phyloP scores from a whole-genome alignment of 345 rosid species.

The Turritis glabra region DNA sequence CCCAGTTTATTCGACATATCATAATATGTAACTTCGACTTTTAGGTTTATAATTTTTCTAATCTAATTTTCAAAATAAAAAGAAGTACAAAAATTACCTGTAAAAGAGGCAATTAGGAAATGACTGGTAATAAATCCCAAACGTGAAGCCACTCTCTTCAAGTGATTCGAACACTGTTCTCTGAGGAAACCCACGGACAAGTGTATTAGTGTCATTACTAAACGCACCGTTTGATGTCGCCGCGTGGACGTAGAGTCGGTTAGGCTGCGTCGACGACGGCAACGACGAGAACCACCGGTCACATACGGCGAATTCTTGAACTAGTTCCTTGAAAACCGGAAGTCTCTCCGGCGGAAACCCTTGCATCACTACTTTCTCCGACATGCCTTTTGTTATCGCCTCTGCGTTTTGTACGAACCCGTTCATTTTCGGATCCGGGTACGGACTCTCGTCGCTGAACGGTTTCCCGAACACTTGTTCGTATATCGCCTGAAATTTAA shows the following conservation, averaged over 20 bases:
- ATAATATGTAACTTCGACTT: background rate
- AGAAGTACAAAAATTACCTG: slow-evolving; percentile 40
- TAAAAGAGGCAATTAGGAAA: slow-evolving; percentile 60
- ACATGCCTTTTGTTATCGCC: slow-evolving; percentile 47
- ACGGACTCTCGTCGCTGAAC: slow-evolving; percentile 38
- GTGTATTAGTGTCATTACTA: slow-evolving; percentile 52
- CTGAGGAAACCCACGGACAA: slow-evolving; percentile 64
- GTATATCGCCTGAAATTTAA: slow-evolving; percentile 48
- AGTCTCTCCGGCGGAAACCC: slow-evolving; percentile 68
- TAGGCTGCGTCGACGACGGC: slow-evolving; percentile 70
- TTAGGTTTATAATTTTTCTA: background rate
- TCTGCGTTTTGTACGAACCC: slow-evolving; percentile 74
- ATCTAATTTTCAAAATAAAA: background rate
- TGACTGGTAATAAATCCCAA: slow-evolving; percentile 64
- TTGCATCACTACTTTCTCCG: slow-evolving; percentile 67
- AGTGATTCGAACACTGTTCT: slow-evolving; percentile 69
- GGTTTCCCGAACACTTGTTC: slow-evolving; percentile 66
- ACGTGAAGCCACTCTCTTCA: slow-evolving; percentile 57
- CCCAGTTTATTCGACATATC: too few relatives aligned
- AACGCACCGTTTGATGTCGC: slow-evolving; percentile 75
- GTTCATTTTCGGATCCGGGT: slow-evolving; percentile 47
- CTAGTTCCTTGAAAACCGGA: slow-evolving; percentile 63
- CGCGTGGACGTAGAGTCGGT: slow-evolving; percentile 61
- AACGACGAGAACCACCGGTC: slow-evolving; percentile 80
- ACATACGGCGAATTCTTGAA: slow-evolving; percentile 65